phyloP scores from a whole-genome alignment of 768 basidiomycete genomes.

The Hypholoma sublateritium region DNA sequence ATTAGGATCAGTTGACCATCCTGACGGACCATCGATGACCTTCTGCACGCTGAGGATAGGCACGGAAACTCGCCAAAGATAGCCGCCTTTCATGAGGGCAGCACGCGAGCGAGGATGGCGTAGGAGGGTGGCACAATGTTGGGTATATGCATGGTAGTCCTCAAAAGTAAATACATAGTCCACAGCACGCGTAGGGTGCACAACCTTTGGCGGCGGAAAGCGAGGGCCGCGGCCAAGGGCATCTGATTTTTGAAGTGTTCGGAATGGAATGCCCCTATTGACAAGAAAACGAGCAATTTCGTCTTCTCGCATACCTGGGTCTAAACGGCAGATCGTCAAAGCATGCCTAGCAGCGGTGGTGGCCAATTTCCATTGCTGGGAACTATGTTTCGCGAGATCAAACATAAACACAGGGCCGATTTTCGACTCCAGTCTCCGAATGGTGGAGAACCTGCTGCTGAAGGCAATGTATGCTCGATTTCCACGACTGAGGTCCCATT shows the following conservation, averaged over 20 bases:
- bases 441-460: neutral
- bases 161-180: neutral
- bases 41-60: neutral
- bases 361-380: neutral
- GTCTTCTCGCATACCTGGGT: neutral
- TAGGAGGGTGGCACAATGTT: neutral
- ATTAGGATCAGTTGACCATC: neutral
- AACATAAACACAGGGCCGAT: neutral
- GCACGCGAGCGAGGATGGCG: neutral
- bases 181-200: neutral
- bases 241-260: neutral
- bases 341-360: neutral
- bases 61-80: conserved; percentile 5
- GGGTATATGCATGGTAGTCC: neutral
- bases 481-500: neutral
- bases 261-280: neutral
- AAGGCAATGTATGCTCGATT: neutral
- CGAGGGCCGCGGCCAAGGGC: neutral
- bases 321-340: neutral
- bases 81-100: conserved; percentile 7
- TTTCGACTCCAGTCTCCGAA: neutral
- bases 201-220: neutral
- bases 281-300: conserved; percentile 1
- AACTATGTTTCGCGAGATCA: neutral
- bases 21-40: neutral